A percentile compares a stretch with the other conserved stretches of the same genome.
Conservation (phyloP, 1,284 basidiomycete genomes). For the Malassezia psittaci region DNA sequence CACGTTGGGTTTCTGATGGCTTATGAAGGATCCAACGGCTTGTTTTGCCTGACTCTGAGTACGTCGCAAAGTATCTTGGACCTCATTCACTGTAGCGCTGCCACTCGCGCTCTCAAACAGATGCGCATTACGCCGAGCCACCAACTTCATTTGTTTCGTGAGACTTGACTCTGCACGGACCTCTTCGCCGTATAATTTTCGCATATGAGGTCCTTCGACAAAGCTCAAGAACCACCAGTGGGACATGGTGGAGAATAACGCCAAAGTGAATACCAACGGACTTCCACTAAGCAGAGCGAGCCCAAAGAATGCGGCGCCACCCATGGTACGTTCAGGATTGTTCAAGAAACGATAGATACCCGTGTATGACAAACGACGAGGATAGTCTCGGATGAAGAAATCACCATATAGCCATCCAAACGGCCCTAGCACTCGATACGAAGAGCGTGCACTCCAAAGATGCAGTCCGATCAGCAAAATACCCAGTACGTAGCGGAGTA, state of each 20-base stretch:
- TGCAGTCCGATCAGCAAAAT: constrained; percentile 69
- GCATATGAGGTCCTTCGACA: constrained; percentile 75
- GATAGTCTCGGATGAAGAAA: constrained; percentile 87
- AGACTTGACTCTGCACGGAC: constrained; percentile 89
- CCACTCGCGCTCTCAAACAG: constrained; percentile 26
- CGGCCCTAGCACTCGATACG: constrained; percentile 77
- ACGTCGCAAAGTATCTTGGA: constrained; percentile 84
- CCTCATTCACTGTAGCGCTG: constrained; percentile 61
- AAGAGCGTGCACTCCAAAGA: constrained; percentile 78
- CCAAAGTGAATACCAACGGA: constrained; percentile 72
- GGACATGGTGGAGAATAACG: constrained; percentile 65
- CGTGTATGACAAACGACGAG: constrained; percentile 80
- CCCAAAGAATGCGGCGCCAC: constrained; percentile 88
- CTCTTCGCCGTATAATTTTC: constrained; percentile 74
- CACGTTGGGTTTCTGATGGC: constrained; percentile 51
- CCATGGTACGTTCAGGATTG: constrained; percentile 81
- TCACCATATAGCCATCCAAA: constrained; percentile 52
- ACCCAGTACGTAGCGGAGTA: constrained; percentile 60
- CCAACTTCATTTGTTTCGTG: constrained; percentile 82
- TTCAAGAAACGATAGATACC: constrained; percentile 88
- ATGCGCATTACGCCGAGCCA: constrained; percentile 62
- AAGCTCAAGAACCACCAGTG: constrained; percentile 49
- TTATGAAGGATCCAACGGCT: constrained; percentile 81
- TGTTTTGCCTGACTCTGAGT: constrained; percentile 84
- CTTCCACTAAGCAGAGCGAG: constrained; percentile 79